A percentile compares a stretch with the other conserved stretches of the same genome.
Conservation (phyloP, 495 filamentous ascomycete species). For the Tricharina praecox region DNA sequence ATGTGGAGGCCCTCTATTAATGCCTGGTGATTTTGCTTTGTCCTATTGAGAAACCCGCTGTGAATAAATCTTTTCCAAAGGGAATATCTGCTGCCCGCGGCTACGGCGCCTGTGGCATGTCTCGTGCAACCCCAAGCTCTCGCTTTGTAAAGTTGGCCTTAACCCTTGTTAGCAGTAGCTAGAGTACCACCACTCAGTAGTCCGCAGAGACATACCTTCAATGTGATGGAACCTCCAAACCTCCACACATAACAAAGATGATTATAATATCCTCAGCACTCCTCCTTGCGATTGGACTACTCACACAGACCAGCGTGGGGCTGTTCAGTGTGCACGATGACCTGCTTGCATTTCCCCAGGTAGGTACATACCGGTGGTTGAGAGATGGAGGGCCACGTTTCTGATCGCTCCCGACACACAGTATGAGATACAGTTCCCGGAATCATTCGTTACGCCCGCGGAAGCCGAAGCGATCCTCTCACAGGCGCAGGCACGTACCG, state of each 20-base stretch:
- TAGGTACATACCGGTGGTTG: too few species aligned
- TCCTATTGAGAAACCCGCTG: too few species aligned
- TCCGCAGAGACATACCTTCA: too few species aligned
- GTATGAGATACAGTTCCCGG: slow-evolving; percentile 69
- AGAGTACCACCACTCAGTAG: not conserved
- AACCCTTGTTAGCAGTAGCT: not conserved
- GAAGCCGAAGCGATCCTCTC: slow-evolving; percentile 35
- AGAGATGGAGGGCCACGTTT: too few species aligned
- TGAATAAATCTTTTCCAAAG: too few species aligned
- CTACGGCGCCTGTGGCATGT: too few species aligned
- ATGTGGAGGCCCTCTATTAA: too few species aligned
- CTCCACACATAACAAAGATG: too few species aligned
- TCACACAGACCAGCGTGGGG: not conserved
- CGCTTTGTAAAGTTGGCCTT: not conserved
- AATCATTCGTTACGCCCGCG: slow-evolving; percentile 52
- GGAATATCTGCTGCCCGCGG: too few species aligned
- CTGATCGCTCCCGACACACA: slow-evolving; percentile 28
- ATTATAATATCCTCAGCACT: not conserved
- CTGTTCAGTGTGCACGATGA: slow-evolving; percentile 78
- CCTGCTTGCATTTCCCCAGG: slow-evolving; percentile 79
- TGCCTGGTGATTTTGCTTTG: too few species aligned
- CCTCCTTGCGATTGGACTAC: not conserved
- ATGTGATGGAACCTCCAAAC: too few species aligned
- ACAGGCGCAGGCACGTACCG: slow-evolving; percentile 9
- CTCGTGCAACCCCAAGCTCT: too few species aligned